Conservation (phyloP, 495 filamentous ascomycete species). For the Penicillium maclennaniae region DNA sequence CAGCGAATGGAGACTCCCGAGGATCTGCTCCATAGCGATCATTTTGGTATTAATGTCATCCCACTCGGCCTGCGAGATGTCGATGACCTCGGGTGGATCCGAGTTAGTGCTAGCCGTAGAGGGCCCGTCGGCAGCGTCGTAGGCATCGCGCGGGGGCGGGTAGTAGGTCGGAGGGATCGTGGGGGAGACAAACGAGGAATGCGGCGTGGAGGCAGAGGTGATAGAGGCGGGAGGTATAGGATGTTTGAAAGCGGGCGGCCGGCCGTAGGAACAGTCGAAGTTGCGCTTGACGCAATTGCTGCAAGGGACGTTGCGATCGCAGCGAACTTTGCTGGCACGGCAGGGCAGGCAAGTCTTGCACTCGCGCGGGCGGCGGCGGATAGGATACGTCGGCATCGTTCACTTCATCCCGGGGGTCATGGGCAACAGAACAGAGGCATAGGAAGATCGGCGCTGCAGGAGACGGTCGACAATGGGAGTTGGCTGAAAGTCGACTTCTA, state of each 20-base stretch:
- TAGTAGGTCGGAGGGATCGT: slow-evolving; percentile 7
- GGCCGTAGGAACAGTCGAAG: slow-evolving; percentile 67
- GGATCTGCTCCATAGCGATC: slow-evolving; percentile 42
- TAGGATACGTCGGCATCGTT: slow-evolving; percentile 38
- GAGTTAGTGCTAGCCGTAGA: slow-evolving; percentile 7
- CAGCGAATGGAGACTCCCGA: slow-evolving; percentile 35
- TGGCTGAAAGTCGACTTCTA: neutral
- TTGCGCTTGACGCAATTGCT: slow-evolving; percentile 71
- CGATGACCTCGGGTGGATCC: slow-evolving; percentile 31
- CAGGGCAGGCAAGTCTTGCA: slow-evolving; percentile 49
- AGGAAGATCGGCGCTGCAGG: neutral
- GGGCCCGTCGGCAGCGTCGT: slow-evolving; percentile 12
- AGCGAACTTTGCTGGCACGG: slow-evolving; percentile 55
- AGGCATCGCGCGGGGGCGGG: slow-evolving; percentile 9
- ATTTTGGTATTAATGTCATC: slow-evolving; percentile 45
- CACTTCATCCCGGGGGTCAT: slow-evolving; percentile 13
- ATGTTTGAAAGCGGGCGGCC: slow-evolving; percentile 42
- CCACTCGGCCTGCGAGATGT: slow-evolving; percentile 42
- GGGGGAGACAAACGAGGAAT: slow-evolving; percentile 16
- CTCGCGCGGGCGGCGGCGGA: slow-evolving; percentile 45
- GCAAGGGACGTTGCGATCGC: slow-evolving; percentile 69
- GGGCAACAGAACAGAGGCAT: neutral
- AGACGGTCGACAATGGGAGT: neutral
- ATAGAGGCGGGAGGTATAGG: slow-evolving; percentile 13
- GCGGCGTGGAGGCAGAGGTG: slow-evolving; percentile 18